Percentiles rank a stretch among this genome's conserved stretches.
Conservation (phyloP, 169 alveolate species). For the Plasmodium gonderi region DNA sequence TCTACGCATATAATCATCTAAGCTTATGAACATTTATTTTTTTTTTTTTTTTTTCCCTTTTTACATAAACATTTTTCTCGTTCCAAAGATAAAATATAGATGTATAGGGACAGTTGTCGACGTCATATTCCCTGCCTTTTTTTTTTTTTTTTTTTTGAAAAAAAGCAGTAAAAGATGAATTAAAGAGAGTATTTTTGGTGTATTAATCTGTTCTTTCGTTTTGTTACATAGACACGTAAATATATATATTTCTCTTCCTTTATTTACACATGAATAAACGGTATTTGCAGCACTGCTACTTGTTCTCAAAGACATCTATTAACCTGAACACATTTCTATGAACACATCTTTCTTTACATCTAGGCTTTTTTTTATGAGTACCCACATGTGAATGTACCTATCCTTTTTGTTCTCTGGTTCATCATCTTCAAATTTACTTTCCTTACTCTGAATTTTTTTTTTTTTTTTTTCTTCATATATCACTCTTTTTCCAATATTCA, state of each 20-base stretch:
- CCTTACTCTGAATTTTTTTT: constrained; percentile 1
- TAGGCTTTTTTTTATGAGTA: constrained; percentile 68
- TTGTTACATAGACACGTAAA: too few species aligned
- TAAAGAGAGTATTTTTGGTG: neutral
- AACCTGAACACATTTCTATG: constrained; percentile 74
- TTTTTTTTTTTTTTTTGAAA: too few species aligned
- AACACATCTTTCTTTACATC: constrained; percentile 62
- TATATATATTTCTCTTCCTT: too few species aligned
- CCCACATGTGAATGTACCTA: constrained; percentile 59
- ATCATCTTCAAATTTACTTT: constrained; percentile 32
- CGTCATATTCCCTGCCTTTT: constrained; percentile 51
- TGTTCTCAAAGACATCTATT: neutral
- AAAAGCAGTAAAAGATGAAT: neutral
- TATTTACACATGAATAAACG: too few species aligned
- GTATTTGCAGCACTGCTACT: too few species aligned
- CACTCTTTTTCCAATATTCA: neutral
- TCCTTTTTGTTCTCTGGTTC: constrained; percentile 11
- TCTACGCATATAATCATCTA: too few species aligned
- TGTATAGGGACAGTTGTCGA: constrained; percentile 52
- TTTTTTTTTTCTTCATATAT: constrained; percentile 22
- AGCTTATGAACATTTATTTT: neutral
- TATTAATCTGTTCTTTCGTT: too few species aligned
- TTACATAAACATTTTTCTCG: constrained; percentile 69
- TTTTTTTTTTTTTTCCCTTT: neutral
- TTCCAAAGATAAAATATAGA: constrained; percentile 67